Base-by-base conservation (phyloP, 2,329 filamentous ascomycete genomes). In the Didymella pomorum region DNA sequence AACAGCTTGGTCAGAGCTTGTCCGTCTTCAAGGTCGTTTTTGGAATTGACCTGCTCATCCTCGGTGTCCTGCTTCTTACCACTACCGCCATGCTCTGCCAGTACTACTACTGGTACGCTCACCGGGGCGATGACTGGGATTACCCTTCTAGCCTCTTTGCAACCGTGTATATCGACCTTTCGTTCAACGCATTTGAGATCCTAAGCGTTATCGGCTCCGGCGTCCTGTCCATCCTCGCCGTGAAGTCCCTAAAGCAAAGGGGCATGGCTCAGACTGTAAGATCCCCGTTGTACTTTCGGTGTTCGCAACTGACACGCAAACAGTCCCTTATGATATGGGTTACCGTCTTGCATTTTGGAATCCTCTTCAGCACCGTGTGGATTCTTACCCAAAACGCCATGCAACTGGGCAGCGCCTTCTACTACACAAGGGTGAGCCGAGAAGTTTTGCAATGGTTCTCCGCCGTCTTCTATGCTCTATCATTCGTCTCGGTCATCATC, bases 31-130 rank as follows among this genome's bases (percentile, higher is more conserved):
- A 65, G 12, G 35, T 62, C 9, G 20, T 67, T 7, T 57, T 47
- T 10, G 33, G 64, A 4, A 49, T 50, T 20, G 47, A 69, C 11
- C 21, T 70, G 8, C 61, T 60, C 12, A 8, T 75, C 29, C 64
- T 75, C 54, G 65, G 64, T 10, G 21, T 49, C 11, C 45, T 75
- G 8, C 66, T 65, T 3, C 51, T 50, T 16, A 62, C 23, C 1
- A 33, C 55, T 4, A 49, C 68, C 2, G 62, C 51, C 12, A 4
- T 76, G 0, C 7, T 12, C 3, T 58, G 26, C 43, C 73, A 71
- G 52, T 56, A n/a, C 4, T 26, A 33, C 11, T 26, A 26, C 10
- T 11, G 25, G 8, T n/a, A 4, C 8, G 16, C 16, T 33, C 28
- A 46, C 8, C 2, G 25, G 9, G 10, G n/a, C 20, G 10, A 43